Base-by-base conservation (phyloP, 257 asterid species). In the Solanum stenotomum region DNA sequence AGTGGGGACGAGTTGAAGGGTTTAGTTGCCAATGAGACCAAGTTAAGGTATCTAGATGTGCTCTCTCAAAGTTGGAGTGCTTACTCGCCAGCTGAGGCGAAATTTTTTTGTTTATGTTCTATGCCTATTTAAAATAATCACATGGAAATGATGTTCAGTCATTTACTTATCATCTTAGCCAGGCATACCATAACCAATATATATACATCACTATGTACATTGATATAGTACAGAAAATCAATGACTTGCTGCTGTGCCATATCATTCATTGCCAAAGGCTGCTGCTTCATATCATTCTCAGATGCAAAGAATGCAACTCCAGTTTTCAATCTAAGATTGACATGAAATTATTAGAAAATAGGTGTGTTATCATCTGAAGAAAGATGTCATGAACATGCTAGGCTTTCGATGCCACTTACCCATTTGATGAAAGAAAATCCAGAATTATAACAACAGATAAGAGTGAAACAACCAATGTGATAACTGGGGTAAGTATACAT, bases 401-500 rank as follows among this genome's bases (percentile, higher is more conserved):
- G n/a, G 35, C 6, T n/a, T 77, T 75, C 10, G 11, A 77, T 77
- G 35, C 82, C 2, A 71, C 77, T 11, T 68, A 70, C 15, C 27
- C n/a, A 22, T n/a, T n/a, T 20, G 52, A 72, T 42, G 9, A 75
- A 72, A n/a, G n/a, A 44, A 22, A 86, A 68, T 34, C 33, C 27
- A 1, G 13, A 18, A 38, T n/a, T 77, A 77, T n/a, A 20, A 76
- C 83, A 76, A 46, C 22, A 76, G 52, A 76, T 12, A 18, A 42
- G 35, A 65, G 86, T 25, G 7, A 89, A 56, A 84, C 49, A 40
- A 18, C 22, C 63, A 81, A 29, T 46, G 49, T 8, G n/a, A 16
- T 42, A 37, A 52, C 77, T 82, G 86, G 84, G 31, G 84, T n/a
- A 67, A 46, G 56, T 4, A 87, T 38, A 88, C 93, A 25, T 92